A percentile compares a stretch with the other conserved stretches of the same genome.
Conservation (phyloP, 1,284 basidiomycete species). For the Peniophora sp. region DNA sequence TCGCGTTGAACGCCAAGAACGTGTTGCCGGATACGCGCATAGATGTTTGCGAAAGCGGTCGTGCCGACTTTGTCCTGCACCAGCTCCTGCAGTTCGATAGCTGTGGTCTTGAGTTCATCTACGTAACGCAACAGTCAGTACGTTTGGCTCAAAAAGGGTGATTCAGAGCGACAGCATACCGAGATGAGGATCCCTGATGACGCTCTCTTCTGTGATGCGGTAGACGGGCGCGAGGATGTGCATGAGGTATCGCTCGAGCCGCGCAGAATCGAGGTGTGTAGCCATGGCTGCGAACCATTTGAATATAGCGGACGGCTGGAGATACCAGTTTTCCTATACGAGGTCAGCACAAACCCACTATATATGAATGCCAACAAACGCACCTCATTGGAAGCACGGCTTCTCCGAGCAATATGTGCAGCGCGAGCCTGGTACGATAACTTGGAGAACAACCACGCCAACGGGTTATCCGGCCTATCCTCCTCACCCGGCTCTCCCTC, state of each 20-base stretch:
- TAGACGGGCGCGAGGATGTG: conserved; percentile 87
- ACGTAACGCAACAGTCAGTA: neutral
- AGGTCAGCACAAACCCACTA: conserved; percentile 2
- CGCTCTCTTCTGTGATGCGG: conserved; percentile 82
- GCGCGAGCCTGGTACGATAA: conserved; percentile 84
- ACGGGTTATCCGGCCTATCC: conserved; percentile 42
- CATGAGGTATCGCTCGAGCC: conserved; percentile 64
- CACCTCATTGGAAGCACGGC: conserved; percentile 40
- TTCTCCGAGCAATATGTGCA: conserved; percentile 62
- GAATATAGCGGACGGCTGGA: conserved; percentile 73
- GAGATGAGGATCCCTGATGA: conserved; percentile 69
- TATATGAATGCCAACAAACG: conserved; percentile 17
- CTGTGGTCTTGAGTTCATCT: conserved; percentile 83
- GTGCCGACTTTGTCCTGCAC: conserved; percentile 83
- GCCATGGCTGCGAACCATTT: conserved; percentile 95
- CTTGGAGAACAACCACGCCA: conserved; percentile 92
- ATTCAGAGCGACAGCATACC: conserved; percentile 46
- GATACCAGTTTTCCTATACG: conserved; percentile 59
- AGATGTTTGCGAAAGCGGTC: conserved; percentile 71
- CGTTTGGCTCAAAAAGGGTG: neutral
- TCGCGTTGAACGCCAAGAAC: conserved; percentile 65
- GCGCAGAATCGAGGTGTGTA: conserved; percentile 52
- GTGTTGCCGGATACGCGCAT: conserved; percentile 74
- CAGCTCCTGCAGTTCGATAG: conserved; percentile 83
- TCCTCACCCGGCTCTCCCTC: conserved; percentile 21